Conservation (phyloP, 345 rosid species). For the Conringia planisiliqua region DNA sequence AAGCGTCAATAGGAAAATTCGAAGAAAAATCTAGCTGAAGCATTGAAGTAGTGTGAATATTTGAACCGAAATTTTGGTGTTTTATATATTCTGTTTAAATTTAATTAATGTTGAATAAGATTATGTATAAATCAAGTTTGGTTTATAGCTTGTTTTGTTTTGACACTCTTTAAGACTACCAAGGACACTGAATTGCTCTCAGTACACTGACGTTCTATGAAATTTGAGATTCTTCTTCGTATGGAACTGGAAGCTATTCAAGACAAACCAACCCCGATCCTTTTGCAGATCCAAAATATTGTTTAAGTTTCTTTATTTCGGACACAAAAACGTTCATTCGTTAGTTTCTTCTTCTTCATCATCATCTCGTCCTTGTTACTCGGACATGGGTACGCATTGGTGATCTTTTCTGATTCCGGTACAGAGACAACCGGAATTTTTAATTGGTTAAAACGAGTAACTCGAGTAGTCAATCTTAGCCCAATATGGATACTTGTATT, state of each 20-base stretch:
- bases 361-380: constrained; percentile 2
- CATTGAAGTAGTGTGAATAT: not conserved
- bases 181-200: not conserved
- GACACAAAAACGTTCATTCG: constrained; percentile 33
- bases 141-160: not conserved
- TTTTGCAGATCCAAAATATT: not conserved
- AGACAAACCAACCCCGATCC: not conserved
- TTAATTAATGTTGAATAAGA: not conserved
- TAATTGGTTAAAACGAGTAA: too few species aligned
- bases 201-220: not conserved
- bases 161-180: not conserved
- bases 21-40: not conserved
- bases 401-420: not conserved
- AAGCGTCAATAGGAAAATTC: not conserved
- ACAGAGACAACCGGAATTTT: not conserved
- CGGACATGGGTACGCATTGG: not conserved
- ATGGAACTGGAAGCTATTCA: too few species aligned
- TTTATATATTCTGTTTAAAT: not conserved
- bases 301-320: too few species aligned
- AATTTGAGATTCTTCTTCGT: too few species aligned
- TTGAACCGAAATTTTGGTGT: not conserved
- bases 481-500: too few species aligned
- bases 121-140: not conserved
- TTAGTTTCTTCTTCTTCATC: constrained; percentile 70
- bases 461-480: too few species aligned